A percentile compares a stretch with the other conserved stretches of the same genome.
Conservation (phyloP, 2,329 filamentous ascomycete species). For the Scedosporium aurantiacum region DNA sequence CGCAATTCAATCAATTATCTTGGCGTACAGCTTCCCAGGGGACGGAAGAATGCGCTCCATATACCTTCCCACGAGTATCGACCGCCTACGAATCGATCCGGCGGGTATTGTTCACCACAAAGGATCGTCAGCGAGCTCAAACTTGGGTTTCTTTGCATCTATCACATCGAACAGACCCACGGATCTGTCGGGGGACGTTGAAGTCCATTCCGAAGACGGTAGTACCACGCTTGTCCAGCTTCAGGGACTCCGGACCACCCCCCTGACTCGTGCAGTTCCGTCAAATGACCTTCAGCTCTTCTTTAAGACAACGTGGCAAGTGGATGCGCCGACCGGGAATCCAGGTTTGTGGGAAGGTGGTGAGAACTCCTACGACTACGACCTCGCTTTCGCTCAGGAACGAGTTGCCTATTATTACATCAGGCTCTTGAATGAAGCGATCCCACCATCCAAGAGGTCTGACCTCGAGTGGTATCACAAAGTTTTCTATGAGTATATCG, state of each 20-base stretch:
- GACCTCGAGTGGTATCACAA: neutral
- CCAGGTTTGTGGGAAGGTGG: neutral
- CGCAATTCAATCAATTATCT: neutral
- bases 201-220: neutral
- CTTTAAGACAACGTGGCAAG: neutral
- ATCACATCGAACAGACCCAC: neutral
- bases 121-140: neutral
- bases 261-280: neutral
- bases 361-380: neutral
- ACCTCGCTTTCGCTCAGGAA: neutral
- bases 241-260: neutral
- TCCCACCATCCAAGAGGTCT: neutral
- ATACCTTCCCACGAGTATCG: neutral
- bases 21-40: neutral
- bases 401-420: neutral
- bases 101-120: neutral
- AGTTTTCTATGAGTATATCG: neutral
- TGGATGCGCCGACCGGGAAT: neutral
- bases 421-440: neutral
- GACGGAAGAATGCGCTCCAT: neutral
- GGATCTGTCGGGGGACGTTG: neutral
- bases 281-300: neutral
- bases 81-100: neutral
- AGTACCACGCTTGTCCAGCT: neutral
- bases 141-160: neutral